Evolutionary conservation across 805 yeast species (phyloP), one percentile per base, ranked within the genome.

Genomic region (Saccharomycopsis babjevae): DNA sequence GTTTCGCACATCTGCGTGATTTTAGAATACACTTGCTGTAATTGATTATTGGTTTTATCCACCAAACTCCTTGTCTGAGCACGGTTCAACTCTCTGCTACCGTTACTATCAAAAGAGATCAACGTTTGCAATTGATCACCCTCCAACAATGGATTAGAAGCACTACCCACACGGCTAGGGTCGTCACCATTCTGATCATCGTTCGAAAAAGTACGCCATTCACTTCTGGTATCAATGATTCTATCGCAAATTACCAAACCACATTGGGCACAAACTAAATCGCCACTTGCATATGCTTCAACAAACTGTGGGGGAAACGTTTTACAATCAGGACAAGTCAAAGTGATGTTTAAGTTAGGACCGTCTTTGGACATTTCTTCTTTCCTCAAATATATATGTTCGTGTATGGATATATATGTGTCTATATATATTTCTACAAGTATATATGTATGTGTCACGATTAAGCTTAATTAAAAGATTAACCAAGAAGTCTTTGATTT

Each of bases 121-220:
- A 92, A 85, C 4, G 99, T 93, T 16, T 96, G 89, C 60, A 93
- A 83, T 72, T 92, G 96, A 67, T 88, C 93, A 22, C 96, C 88
- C 69, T 92, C 97, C 67, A 94, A 79, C 59, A 92, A 76, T 10
- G 97, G 97, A 71, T 92, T 92, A 18, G 91, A 85, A 5, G 97
- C 97, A 71, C 92, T 97, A 73, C 99, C 99, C 65, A 93, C 99
- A 88, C 99, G 98, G 66, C 94, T 86, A 4, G 99, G 99, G 72
- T 93, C 99, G 73, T 91, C 97, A 68, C 96, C 96, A 67, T 93
- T 94, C 72, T 93, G 98, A 73, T 93, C 99, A 72, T 93, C 99
- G 71, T 94, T 94, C 62, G 96, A 86, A 72, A 93, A 93, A 1
- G 99, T 94, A 77, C 99, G 88, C 99, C 99, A 93, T 77, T 93